Evolutionary conservation across 768 basidiomycete species (phyloP).

Genomic region (Lactarius evosmus): DNA sequence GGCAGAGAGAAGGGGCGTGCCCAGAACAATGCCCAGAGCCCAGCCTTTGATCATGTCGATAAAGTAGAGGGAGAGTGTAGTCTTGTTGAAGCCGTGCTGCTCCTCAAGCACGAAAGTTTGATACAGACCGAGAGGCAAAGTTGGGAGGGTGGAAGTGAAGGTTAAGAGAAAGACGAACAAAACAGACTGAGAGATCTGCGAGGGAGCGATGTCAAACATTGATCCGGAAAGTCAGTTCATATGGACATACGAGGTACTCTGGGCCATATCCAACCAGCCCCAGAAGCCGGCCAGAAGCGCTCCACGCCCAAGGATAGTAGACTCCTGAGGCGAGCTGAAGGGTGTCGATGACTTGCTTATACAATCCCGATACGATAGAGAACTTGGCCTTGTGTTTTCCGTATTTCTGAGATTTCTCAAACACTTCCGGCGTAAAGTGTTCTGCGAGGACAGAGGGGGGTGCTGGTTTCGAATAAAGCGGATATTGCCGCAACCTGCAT

Average conservation of each 20-base stretch:
- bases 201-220: background rate
- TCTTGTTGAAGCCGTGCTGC: slow-evolving; percentile 97
- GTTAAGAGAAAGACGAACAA: slow-evolving; percentile 68
- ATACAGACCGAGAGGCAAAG: slow-evolving; percentile 76
- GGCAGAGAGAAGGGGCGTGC: slow-evolving; percentile 79
- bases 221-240: background rate
- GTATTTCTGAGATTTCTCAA: slow-evolving; percentile 89
- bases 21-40: slow-evolving; percentile 65
- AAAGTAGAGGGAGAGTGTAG: slow-evolving; percentile 69
- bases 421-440: slow-evolving; percentile 67
- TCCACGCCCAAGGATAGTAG: slow-evolving; percentile 82
- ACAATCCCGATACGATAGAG: slow-evolving; percentile 67
- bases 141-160: slow-evolving; percentile 61
- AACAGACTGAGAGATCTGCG: slow-evolving; percentile 80
- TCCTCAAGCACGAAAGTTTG: slow-evolving; percentile 93
- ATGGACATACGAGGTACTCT: slow-evolving; percentile 63
- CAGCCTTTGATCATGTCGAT: slow-evolving; percentile 79
- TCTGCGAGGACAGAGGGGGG: slow-evolving; percentile 68
- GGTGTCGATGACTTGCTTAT: slow-evolving; percentile 70
- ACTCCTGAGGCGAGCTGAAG: slow-evolving; percentile 65
- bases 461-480: slow-evolving; percentile 69
- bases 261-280: slow-evolving; percentile 56
- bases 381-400: slow-evolving; percentile 88
- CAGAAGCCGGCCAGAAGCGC: slow-evolving; percentile 51
- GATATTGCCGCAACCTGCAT: slow-evolving; percentile 71